phyloP scores from a whole-genome alignment of 805 yeast species.

The Yarrowia sp. region DNA sequence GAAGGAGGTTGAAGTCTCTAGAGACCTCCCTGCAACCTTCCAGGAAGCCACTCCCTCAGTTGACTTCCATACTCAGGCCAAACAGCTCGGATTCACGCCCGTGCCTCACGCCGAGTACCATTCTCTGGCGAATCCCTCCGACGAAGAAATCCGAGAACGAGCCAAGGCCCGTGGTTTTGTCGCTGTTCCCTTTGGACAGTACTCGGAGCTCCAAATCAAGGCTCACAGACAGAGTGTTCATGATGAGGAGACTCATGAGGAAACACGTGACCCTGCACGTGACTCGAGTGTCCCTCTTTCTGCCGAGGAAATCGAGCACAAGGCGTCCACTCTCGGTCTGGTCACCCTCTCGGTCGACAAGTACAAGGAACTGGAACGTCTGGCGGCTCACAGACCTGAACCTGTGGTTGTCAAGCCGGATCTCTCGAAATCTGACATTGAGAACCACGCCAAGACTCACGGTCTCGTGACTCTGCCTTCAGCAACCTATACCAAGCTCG shows the following conservation, averaged over 20 bases:
- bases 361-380: slow-evolving; percentile 39
- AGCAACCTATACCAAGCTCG: slow-evolving; percentile 44
- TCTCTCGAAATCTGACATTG: slow-evolving; percentile 37
- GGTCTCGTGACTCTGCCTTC: slow-evolving; percentile 50
- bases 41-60: not conserved
- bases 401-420: slow-evolving; percentile 5
- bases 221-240: slow-evolving; percentile 39
- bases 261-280: not conserved
- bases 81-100: slow-evolving; percentile 35
- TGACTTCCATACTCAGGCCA: slow-evolving; percentile 30
- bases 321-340: slow-evolving; percentile 41
- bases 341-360: slow-evolving; percentile 41
- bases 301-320: slow-evolving; percentile 40
- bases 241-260: not conserved
- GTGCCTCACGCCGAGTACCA: slow-evolving; percentile 37
- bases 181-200: slow-evolving; percentile 43
- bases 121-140: slow-evolving; percentile 29
- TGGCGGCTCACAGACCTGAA: slow-evolving; percentile 36
- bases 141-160: slow-evolving; percentile 30
- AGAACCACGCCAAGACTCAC: slow-evolving; percentile 42
- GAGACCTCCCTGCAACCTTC: not conserved
- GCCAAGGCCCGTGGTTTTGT: slow-evolving; percentile 33
- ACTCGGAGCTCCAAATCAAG: slow-evolving; percentile 41
- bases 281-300: not conserved
- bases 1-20: not conserved